Evolutionary conservation across 2,329 filamentous ascomycete genomes (phyloP).

Genomic region (Dothideomycetes sp.): DNA sequence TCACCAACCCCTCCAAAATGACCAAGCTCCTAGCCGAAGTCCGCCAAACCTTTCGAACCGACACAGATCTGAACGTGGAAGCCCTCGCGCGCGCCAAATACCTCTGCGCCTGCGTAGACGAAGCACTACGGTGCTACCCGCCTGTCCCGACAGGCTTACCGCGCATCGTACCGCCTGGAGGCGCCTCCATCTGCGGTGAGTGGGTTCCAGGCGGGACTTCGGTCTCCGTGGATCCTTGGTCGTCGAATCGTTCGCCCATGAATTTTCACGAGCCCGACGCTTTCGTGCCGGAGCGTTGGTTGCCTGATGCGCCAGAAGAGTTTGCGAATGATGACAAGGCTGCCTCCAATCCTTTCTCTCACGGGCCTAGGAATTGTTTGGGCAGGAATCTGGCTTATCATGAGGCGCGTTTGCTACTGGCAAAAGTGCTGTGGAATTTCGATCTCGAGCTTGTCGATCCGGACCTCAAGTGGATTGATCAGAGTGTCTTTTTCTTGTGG

Average conservation of each 20-base stretch:
- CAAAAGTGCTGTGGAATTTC: constrained; percentile 25
- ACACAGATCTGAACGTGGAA: constrained; percentile 23
- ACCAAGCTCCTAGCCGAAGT: constrained; percentile 23
- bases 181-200: constrained; percentile 15
- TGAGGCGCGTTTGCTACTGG: constrained; percentile 26
- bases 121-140: constrained; percentile 32
- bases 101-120: constrained; percentile 31
- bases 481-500: constrained; percentile 20
- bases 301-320: constrained; percentile 15
- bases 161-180: constrained; percentile 14
- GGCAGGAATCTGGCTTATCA: constrained; percentile 24
- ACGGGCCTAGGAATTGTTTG: constrained; percentile 20
- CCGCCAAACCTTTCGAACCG: constrained; percentile 18
- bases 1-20: constrained; percentile 26
- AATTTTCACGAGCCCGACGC: constrained; percentile 13
- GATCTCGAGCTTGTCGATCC: constrained; percentile 19
- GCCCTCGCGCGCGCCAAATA: constrained; percentile 26
- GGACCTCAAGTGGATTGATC: constrained; percentile 19
- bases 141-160: constrained; percentile 24
- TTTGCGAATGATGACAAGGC: constrained; percentile 19
- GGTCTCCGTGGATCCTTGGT: constrained; percentile 7
- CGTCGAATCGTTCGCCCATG: constrained; percentile 7
- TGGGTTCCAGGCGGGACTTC: constrained; percentile 13
- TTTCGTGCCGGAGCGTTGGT: constrained; percentile 21
- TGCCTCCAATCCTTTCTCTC: constrained; percentile 18